A percentile compares a stretch with the other conserved stretches of the same genome.
phyloP scores from a whole-genome alignment of 441 rosid species.

The Iberis amara region DNA sequence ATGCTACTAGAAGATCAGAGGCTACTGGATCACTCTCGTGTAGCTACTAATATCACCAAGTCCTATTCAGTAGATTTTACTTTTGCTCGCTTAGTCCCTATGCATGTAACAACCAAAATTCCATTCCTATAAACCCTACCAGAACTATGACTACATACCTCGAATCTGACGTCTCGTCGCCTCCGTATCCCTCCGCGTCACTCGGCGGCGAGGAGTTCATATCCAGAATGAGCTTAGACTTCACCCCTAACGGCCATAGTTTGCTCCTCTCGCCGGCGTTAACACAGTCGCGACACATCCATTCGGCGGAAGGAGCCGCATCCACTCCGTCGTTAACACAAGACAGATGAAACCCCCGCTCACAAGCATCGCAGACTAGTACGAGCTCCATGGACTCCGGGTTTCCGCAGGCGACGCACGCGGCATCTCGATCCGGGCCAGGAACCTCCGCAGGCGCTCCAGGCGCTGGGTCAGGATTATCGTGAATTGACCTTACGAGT shows the following conservation, averaged over 20 bases:
- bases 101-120: not conserved
- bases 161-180: conserved; percentile 35
- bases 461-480: conserved; percentile 47
- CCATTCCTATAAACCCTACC: conserved; percentile 24
- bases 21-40: conserved; percentile 10
- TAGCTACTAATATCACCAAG: conserved; percentile 13
- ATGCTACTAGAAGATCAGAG: conserved; percentile 18
- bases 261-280: conserved; percentile 53
- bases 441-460: conserved; percentile 41
- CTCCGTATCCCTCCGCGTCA: conserved; percentile 56
- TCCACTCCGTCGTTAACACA: conserved; percentile 39
- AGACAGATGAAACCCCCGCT: conserved; percentile 60
- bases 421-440: conserved; percentile 28
- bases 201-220: conserved; percentile 88
- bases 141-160: conserved; percentile 40
- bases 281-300: conserved; percentile 66
- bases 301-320: conserved; percentile 41
- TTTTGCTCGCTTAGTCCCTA: not conserved
- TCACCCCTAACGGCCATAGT: conserved; percentile 79
- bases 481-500: conserved; percentile 53
- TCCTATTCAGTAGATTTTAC: not conserved
- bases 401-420: conserved; percentile 54
- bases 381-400: conserved; percentile 45
- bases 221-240: conserved; percentile 62
- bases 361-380: conserved; percentile 83